These are phyloP conservation scores for Chaetomium strumarium DNA, from an alignment of 2,329 filamentous ascomycete genomes.

Conservation along the genomic window DNA sequence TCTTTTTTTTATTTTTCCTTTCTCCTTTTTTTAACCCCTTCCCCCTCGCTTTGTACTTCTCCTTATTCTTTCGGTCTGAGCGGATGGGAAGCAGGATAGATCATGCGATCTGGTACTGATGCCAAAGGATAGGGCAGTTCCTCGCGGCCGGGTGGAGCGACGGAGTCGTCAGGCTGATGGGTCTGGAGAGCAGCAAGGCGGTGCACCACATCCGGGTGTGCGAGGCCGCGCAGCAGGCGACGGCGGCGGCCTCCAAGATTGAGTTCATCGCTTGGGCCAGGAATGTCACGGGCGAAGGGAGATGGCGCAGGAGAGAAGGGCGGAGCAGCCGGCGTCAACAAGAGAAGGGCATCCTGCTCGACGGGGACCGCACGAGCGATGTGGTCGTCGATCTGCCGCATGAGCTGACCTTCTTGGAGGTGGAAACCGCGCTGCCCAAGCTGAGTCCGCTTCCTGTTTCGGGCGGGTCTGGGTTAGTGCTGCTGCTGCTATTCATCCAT, in stretches of 20 bases:
- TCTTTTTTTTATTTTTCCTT: background rate
- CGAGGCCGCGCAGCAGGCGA: constrained; percentile 31
- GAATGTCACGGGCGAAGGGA: constrained; percentile 33
- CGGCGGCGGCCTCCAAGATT: constrained; percentile 33
- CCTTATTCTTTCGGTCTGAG: background rate
- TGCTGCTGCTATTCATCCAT: background rate
- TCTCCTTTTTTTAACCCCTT: background rate
- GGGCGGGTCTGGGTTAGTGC: constrained; percentile 55
- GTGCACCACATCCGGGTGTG: constrained; percentile 62
- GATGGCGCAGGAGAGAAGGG: background rate
- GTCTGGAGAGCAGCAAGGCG: constrained; percentile 73
- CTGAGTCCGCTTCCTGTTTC: constrained; percentile 64
- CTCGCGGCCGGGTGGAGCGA: constrained; percentile 82
- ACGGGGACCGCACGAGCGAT: constrained; percentile 15
- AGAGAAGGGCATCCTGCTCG: constrained; percentile 27
- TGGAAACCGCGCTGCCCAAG: constrained; percentile 70
- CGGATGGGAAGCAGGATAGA: background rate
- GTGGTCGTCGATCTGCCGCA: constrained; percentile 55
- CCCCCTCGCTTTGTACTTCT: background rate
- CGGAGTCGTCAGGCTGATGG: constrained; percentile 69
- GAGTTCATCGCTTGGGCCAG: constrained; percentile 50
- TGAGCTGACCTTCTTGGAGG: constrained; percentile 67
- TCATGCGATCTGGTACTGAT: background rate
- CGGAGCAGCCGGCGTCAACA: constrained; percentile 22
- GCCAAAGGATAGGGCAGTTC: constrained; percentile 53